Evolutionary conservation across 2,329 filamentous ascomycete species (phyloP), one percentile per base, ranked within the genome.

Genomic region (Clarireedia sp.): DNA sequence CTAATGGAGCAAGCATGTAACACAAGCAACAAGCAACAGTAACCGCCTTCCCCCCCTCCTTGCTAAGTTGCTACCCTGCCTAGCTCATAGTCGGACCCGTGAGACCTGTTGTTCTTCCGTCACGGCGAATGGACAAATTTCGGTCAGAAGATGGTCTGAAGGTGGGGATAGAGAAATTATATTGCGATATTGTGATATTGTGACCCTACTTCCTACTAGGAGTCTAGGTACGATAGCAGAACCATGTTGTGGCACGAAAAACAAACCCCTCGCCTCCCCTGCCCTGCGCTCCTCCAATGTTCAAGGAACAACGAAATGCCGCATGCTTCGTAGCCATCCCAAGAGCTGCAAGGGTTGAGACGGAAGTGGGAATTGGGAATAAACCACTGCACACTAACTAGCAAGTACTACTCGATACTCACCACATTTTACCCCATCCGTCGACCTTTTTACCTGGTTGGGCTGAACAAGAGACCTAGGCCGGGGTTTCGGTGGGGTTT

Each of bases 391-490:
- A 3, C 14, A 46, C 51, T 48, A 53, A 46, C 51, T 48, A 53
- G 41, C 12, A 29, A 40, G 17, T 21, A 45, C 10, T 12, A n/a
- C n/a, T n/a, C n/a, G n/a, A n/a, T 33, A n/a, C 14, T 14, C n/a
- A 48, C 47, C 33, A 9, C 10, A 24, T 24, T 4, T 21, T 16
- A 12, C 4, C 3, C 9, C 29, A 33, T 33, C 12, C 14, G 23
- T 54, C 29, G 17, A n/a, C 45, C 9, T 14, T 7, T 45, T 24
- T 36, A 21, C 45, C 52, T 37, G 29, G 52, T 43, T 54, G 37
- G 52, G 52, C 52, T 54, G 52, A 54, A 54, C 37, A 45, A 36
- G 29, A 54, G 19, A 54, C 45, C 45, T 49, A 47, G 23, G 2
- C 52, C 24, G 37, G 52, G 45, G 38, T 54, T 49, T 38, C 19